Conservation (phyloP, 331 rosid genomes). For the Cydonia oblonga region DNA sequence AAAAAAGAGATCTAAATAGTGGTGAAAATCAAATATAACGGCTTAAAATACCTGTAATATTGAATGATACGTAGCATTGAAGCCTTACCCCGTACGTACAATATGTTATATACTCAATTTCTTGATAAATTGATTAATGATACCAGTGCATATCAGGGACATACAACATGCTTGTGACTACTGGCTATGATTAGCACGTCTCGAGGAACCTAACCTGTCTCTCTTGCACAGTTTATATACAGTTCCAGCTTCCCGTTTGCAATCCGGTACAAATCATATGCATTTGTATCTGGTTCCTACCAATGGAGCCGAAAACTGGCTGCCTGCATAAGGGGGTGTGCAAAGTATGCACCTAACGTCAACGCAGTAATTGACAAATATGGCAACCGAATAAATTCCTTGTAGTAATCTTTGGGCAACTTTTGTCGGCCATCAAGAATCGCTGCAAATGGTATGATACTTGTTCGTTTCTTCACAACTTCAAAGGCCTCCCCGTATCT, state of each 20-base stretch:
- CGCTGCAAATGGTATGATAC: slow-evolving; percentile 85
- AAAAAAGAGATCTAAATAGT: too few relatives aligned
- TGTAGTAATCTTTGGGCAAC: slow-evolving; percentile 73
- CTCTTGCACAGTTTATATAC: not conserved
- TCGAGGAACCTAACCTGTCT: not conserved
- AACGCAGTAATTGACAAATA: slow-evolving; percentile 61
- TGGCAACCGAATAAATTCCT: slow-evolving; percentile 78
- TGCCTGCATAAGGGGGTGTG: slow-evolving; percentile 85
- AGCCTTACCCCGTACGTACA: too few relatives aligned
- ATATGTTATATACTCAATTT: too few relatives aligned
- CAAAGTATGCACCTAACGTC: slow-evolving; percentile 78
- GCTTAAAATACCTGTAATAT: too few relatives aligned
- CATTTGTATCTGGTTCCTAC: slow-evolving; percentile 23
- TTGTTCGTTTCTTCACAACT: slow-evolving; percentile 55
- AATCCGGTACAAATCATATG: not conserved
- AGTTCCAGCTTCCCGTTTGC: not conserved
- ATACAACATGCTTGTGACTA: not conserved
- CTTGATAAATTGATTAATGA: too few relatives aligned
- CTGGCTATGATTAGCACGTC: not conserved
- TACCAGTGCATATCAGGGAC: too few relatives aligned
- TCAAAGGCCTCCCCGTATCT: slow-evolving; percentile 59
- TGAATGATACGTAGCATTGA: too few relatives aligned
- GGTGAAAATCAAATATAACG: too few relatives aligned
- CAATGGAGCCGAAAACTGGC: slow-evolving; percentile 80
- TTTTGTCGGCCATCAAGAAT: slow-evolving; percentile 78